Evolutionary conservation across 2,329 filamentous ascomycete species (phyloP).

Genomic region (Cladosporium sp.): DNA sequence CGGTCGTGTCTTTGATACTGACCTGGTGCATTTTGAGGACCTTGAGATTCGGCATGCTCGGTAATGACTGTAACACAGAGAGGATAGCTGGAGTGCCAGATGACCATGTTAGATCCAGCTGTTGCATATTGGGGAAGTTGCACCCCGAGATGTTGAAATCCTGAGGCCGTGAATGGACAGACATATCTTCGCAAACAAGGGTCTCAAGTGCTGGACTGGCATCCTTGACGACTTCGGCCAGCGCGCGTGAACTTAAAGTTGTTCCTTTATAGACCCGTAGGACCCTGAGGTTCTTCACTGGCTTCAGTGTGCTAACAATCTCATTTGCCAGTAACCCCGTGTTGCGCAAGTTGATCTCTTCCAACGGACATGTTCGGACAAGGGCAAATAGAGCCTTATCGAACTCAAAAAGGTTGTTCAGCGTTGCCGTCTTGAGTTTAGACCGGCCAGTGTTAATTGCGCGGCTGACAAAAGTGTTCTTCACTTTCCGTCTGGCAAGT

Average conservation of each 20-base stretch:
- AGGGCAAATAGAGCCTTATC: slow-evolving; percentile 43
- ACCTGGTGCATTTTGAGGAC: background rate
- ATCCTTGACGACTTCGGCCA: background rate
- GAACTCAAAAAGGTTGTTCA: slow-evolving; percentile 41
- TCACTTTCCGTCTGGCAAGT: slow-evolving; percentile 44
- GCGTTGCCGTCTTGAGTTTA: slow-evolving; percentile 37
- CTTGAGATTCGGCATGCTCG: background rate
- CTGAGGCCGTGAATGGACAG: background rate
- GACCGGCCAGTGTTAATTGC: slow-evolving; percentile 44
- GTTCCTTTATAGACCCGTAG: slow-evolving; percentile 20
- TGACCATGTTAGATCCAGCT: background rate
- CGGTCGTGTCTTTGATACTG: background rate
- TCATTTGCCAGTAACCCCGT: slow-evolving; percentile 30
- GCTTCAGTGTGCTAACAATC: slow-evolving; percentile 23
- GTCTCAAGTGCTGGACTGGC: background rate
- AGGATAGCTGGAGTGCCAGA: background rate
- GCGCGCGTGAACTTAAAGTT: background rate
- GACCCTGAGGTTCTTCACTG: slow-evolving; percentile 24
- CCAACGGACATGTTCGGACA: slow-evolving; percentile 38
- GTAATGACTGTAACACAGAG: background rate
- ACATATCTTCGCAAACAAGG: background rate
- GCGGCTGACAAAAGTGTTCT: slow-evolving; percentile 43
- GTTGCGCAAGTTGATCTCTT: slow-evolving; percentile 36
- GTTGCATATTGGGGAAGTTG: slow-evolving; percentile 1
- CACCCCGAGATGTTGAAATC: background rate